These are phyloP conservation scores for Primulina tabacum DNA, from an alignment of 257 asterid genomes.

Conservation along the genomic window DNA sequence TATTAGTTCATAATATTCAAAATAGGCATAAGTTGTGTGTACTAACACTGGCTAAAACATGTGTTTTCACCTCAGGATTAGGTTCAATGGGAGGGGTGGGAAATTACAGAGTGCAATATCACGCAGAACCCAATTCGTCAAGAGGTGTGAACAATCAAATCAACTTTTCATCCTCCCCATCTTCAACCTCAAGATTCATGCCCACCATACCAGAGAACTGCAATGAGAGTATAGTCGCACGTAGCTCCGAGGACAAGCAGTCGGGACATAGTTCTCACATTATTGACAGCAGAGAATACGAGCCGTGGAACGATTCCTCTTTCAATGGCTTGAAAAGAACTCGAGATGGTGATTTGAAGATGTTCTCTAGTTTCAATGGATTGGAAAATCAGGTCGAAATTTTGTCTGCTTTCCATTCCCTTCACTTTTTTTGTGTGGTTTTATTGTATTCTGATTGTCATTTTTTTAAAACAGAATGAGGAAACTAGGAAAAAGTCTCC, in stretches of 20 bases:
- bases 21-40: not conserved
- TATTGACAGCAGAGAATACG: slow-evolving; percentile 26
- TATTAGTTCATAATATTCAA: not conserved
- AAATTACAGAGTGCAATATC: slow-evolving; percentile 24
- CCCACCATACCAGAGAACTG: slow-evolving; percentile 46
- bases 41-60: not conserved
- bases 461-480: slow-evolving; percentile 41
- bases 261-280: slow-evolving; percentile 5
- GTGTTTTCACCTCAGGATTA: slow-evolving; percentile 34
- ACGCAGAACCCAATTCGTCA: slow-evolving; percentile 33
- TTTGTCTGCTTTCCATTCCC: not conserved
- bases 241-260: slow-evolving; percentile 18
- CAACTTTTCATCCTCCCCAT: slow-evolving; percentile 31
- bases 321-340: slow-evolving; percentile 55
- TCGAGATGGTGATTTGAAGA: slow-evolving; percentile 51
- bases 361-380: slow-evolving; percentile 48
- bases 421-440: not conserved
- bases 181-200: slow-evolving; percentile 40
- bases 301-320: slow-evolving; percentile 50
- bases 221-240: slow-evolving; percentile 25
- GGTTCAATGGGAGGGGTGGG: slow-evolving; percentile 38
- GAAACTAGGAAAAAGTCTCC: slow-evolving; percentile 43
- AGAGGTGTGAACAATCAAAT: slow-evolving; percentile 30
- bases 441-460: slow-evolving; percentile 16
- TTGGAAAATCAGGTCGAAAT: slow-evolving; percentile 45